Conservation (phyloP, 1,139 yeast species). For the Entelexis sorbosivorans region DNA sequence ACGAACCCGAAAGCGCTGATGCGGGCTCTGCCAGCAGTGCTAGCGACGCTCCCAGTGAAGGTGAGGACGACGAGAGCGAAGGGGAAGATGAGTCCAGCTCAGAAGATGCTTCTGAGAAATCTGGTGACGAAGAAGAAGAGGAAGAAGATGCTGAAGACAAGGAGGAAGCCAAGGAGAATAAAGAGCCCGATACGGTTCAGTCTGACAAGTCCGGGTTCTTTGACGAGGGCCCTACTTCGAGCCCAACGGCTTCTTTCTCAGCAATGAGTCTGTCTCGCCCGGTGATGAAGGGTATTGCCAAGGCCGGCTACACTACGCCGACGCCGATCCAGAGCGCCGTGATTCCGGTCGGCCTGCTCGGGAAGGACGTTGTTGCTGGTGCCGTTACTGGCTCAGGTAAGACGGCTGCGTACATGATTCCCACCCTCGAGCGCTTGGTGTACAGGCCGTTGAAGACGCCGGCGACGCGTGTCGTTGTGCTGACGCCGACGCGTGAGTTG, state of each 20-base stretch:
- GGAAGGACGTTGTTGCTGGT: constrained; percentile 97
- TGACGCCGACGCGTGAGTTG: constrained; percentile 95
- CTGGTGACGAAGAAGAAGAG: constrained; percentile 24
- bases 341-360: constrained; percentile 83
- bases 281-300: constrained; percentile 66
- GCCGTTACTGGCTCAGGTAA: constrained; percentile 99
- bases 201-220: constrained; percentile 37
- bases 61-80: constrained; percentile 32
- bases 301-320: constrained; percentile 72
- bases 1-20: constrained; percentile 26
- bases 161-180: constrained; percentile 25
- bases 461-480: constrained; percentile 77
- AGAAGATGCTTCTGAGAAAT: constrained; percentile 27
- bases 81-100: no score
- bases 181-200: constrained; percentile 39
- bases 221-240: constrained; percentile 24
- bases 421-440: constrained; percentile 81
- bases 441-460: constrained; percentile 80
- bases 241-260: constrained; percentile 54
- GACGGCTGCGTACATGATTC: constrained; percentile 96
- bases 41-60: not conserved
- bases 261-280: constrained; percentile 80
- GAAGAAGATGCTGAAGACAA: constrained; percentile 28
- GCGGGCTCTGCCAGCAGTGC: constrained; percentile 26
- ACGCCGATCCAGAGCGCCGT: constrained; percentile 91